Evolutionary conservation across 1,284 basidiomycete species (phyloP), one percentile per base, ranked within the genome.

Genomic region (Exsudoporus floridanus): DNA sequence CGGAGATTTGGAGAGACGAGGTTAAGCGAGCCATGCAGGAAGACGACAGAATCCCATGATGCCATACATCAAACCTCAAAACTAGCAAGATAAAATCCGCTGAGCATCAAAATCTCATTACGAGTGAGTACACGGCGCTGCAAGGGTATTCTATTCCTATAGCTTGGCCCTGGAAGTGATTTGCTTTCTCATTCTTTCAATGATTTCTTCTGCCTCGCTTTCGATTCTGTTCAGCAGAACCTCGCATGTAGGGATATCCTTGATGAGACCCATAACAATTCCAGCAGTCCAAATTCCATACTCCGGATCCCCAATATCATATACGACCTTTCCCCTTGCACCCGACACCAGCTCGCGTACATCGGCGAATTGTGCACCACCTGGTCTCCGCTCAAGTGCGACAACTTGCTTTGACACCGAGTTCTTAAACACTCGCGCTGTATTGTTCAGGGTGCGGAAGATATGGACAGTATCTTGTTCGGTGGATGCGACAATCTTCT

Each of bases 391-490:
- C 73, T 97, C 94, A 43, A 94, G 79, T 16, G 79, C 74, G 21
- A 95, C 88, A 16, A 98, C 94, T 67, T 96, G 86, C 62, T 81
- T 66, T 5, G 92, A 76, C 33, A 94, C 81, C 55, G 79, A 81
- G 75, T 94, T 94, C 77, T 92, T 93, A 80, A 80, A 95, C 3
- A 97, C 93, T 33, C 94, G 82, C 6, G 92, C 86, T 1, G 93
- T 95, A 70, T 96, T 96, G 63, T 81, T 79, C 45, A 96, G 73
- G 0, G 88, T 89, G 51, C 94, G 84, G 79, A 98, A 94, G 63
- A 97, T 95, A 73, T 97, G 95, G 7, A 88, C 72, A 0, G 88
- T 90, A 65, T 96, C 90, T 51, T 80, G 78, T 71, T 98, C 94
- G 7, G 80, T 84, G 7, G 92, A 85, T 10, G 81, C 76, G 46